Base-by-base conservation (phyloP, 2,329 filamentous ascomycete species). In the Fusarium nygamai region DNA sequence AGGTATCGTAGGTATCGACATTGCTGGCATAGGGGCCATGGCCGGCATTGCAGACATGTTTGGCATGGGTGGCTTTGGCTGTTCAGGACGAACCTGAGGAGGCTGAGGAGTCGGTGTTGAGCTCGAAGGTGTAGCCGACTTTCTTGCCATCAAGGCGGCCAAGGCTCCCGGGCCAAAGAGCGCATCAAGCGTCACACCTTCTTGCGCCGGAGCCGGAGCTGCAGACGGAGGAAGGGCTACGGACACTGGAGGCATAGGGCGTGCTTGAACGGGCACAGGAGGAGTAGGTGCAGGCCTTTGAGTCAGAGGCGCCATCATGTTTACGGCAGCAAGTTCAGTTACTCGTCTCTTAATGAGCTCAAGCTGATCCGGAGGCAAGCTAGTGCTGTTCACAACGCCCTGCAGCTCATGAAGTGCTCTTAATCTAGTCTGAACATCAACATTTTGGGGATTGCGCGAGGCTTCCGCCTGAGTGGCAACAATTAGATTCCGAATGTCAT, bases 331-430 rank as follows among this genome's bases (percentile, higher is more conserved):
- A 82, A 98, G 89, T 83, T 92, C 91, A 82, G 92, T 91, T 83
- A 98, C 92, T 88, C 96, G 94, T 81, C 92, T 92, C 83, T 92
- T 94, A 83, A 98, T 93, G 82, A 93, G 90, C 83, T 93, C 91
- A 81, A 98, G 88, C 85, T 97, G 93, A 80, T 95, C 92, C 78
- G 91, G 91, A 68, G 92, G 92, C 81, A 98, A 87, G 80, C 92
- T 91, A 83, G 94, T 93, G 77, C 88, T 92, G 82, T 93, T 91
- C 80, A 98, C 86, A 76, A 88, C 91, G 68, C 77, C 79, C 85
- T 97, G 94, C 74, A 98, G 89, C 83, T 96, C 94, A 83, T 95
- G 86, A 77, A 98, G 89, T 72, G 95, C 94, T 84, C 94, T 93
- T 80, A 98, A 86, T 84, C 93, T 94, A 80, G 90, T 92, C 81